A percentile compares a stretch with the other conserved stretches of the same genome.
Evolutionary conservation across 2,329 filamentous ascomycete genomes (phyloP).

Genomic region (Apiospora saccharicola): DNA sequence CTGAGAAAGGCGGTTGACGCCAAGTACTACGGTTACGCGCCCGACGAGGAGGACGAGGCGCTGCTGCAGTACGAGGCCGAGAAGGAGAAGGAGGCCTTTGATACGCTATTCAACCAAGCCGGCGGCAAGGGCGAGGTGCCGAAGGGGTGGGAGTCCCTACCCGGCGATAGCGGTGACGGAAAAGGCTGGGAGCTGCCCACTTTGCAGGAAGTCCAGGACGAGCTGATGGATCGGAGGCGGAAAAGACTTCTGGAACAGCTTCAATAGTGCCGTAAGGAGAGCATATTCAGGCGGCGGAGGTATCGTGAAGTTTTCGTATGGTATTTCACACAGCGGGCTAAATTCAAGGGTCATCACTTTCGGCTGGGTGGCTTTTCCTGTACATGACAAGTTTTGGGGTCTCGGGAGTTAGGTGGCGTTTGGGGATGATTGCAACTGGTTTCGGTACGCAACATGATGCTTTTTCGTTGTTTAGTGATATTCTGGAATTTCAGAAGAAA

Average conservation of each 20-base stretch:
- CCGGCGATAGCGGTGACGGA: slow-evolving; percentile 87
- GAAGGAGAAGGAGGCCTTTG: slow-evolving; percentile 83
- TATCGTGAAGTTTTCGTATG: background rate
- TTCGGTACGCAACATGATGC: background rate
- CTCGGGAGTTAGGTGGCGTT: background rate
- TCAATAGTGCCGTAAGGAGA: slow-evolving; percentile 32
- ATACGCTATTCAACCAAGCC: slow-evolving; percentile 67
- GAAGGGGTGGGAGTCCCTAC: slow-evolving; percentile 82
- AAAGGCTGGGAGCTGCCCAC: slow-evolving; percentile 84
- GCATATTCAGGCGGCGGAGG: background rate
- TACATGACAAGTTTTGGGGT: slow-evolving; percentile 5
- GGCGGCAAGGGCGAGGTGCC: slow-evolving; percentile 61
- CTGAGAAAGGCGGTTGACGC: slow-evolving; percentile 84
- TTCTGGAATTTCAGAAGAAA: slow-evolving; percentile 2
- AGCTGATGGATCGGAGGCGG: slow-evolving; percentile 86
- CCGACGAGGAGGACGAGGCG: slow-evolving; percentile 87
- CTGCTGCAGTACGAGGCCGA: slow-evolving; percentile 81
- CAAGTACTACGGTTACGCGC: slow-evolving; percentile 93
- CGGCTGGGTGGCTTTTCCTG: slow-evolving; percentile 14
- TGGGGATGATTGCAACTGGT: slow-evolving; percentile 6
- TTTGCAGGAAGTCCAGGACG: slow-evolving; percentile 90
- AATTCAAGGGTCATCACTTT: slow-evolving; percentile 19
- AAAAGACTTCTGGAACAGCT: slow-evolving; percentile 86
- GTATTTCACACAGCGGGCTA: background rate
- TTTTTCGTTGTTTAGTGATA: slow-evolving; percentile 11